A percentile compares a stretch with the other conserved stretches of the same genome.
These are phyloP conservation scores for Heterobasidion parviporum DNA, from an alignment of 1,284 basidiomycete species.

Conservation along the genomic window DNA sequence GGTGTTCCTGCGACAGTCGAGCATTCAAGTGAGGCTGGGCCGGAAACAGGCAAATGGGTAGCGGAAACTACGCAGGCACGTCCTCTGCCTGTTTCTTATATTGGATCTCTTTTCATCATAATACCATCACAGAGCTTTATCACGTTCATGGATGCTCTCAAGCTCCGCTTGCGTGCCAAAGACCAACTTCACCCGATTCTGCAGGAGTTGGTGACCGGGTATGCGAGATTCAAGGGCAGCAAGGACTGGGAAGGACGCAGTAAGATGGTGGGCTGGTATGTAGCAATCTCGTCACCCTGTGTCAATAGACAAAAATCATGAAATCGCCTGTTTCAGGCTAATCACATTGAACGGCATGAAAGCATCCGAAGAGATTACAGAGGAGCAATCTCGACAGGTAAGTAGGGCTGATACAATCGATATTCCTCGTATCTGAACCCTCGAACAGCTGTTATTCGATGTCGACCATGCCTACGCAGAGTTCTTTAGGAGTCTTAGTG, in stretches of 20 bases:
- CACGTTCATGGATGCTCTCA: constrained; percentile 97
- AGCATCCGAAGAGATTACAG: constrained; percentile 92
- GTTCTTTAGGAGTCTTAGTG: constrained; percentile 83
- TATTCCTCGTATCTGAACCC: not conserved
- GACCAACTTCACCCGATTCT: constrained; percentile 95
- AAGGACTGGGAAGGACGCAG: constrained; percentile 93
- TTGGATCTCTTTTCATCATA: not conserved
- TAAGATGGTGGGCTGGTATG: constrained; percentile 88
- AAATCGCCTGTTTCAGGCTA: constrained; percentile 50
- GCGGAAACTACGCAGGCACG: constrained; percentile 93
- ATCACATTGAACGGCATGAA: constrained; percentile 97
- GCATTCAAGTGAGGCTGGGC: constrained; percentile 75
- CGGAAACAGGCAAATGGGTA: constrained; percentile 95
- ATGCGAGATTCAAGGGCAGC: constrained; percentile 86
- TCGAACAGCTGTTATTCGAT: constrained; percentile 80
- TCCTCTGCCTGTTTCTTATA: not conserved
- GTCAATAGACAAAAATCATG: not conserved
- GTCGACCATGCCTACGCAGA: constrained; percentile 96
- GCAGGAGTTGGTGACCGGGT: constrained; percentile 90
- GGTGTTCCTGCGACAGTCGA: constrained; percentile 97
- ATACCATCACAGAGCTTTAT: constrained; percentile 72
- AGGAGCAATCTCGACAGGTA: constrained; percentile 92
- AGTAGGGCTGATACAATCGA: not conserved
- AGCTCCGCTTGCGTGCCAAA: constrained; percentile 87
- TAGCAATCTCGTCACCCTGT: constrained; percentile 1